These are phyloP conservation scores for Ophiostoma australiae DNA, from an alignment of 2,329 filamentous ascomycete genomes.

Conservation along the genomic window DNA sequence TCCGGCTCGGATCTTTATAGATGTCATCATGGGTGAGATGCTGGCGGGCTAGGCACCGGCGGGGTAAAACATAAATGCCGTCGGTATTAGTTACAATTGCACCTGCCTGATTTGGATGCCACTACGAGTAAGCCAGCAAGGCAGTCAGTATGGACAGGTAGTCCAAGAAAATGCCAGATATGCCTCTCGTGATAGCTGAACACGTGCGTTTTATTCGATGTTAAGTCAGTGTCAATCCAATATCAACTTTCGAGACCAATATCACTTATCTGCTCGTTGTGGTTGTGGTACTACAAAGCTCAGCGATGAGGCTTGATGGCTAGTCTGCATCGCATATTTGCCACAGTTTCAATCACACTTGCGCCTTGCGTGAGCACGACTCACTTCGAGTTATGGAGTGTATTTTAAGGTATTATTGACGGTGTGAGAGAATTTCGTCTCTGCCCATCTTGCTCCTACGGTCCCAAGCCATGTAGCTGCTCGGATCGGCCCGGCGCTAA, in stretches of 20 bases:
- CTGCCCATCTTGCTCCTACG: neutral
- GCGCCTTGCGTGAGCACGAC: neutral
- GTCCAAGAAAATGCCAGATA: neutral
- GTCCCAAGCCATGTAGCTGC: neutral
- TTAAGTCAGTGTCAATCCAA: neutral
- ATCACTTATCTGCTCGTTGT: neutral
- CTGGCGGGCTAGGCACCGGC: neutral
- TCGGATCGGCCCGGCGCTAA: conserved; percentile 4
- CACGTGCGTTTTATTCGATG: neutral
- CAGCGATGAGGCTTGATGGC: neutral
- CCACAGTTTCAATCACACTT: neutral
- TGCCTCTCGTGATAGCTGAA: neutral
- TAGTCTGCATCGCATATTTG: neutral
- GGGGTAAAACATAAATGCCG: neutral
- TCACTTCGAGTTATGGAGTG: neutral
- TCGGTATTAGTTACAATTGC: conserved; percentile 2
- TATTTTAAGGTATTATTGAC: no score
- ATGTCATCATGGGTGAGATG: neutral
- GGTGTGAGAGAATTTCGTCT: no score
- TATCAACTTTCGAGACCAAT: neutral
- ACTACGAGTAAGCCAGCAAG: neutral
- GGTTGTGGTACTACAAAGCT: neutral
- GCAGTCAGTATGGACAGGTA: neutral
- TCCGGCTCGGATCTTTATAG: neutral
- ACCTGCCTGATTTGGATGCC: conserved; percentile 12